These are phyloP conservation scores for Bolboschoenoplectus hybrid DNA, from an alignment of 202 grass and related monocot species.

Conservation along the genomic window DNA sequence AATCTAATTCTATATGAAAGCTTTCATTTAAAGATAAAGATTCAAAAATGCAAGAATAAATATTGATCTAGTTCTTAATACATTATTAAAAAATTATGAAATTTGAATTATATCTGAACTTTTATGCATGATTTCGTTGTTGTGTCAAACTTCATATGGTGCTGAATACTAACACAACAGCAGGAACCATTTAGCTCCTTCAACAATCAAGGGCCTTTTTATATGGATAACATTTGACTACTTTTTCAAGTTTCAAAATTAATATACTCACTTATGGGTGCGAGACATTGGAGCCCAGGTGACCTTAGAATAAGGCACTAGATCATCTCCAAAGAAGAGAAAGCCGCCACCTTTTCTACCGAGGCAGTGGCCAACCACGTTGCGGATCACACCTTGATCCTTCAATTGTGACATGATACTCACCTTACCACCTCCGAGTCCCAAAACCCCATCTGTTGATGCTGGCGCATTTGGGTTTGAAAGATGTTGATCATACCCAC, in stretches of 20 bases:
- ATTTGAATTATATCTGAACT: not conserved
- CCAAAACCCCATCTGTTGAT: conserved; percentile 72
- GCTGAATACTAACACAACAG: not conserved
- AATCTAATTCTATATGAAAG: not conserved
- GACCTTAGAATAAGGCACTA: conserved; percentile 54
- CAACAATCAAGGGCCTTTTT: not conserved
- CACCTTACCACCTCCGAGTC: conserved; percentile 68
- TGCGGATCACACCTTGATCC: conserved; percentile 70
- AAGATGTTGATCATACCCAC: conserved; percentile 87
- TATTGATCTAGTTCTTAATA: not conserved
- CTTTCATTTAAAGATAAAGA: not conserved
- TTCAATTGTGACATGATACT: conserved; percentile 80
- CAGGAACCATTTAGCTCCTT: not conserved
- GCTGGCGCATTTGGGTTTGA: conserved; percentile 43
- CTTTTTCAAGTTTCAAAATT: conserved; percentile 14
- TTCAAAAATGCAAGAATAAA: not conserved
- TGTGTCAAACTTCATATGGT: not conserved
- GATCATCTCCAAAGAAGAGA: conserved; percentile 86
- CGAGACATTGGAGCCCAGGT: conserved; percentile 69
- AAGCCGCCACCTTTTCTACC: conserved; percentile 69
- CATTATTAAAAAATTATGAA: not conserved
- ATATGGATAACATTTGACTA: conserved; percentile 12
- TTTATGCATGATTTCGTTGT: not conserved
- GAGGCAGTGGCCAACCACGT: conserved; percentile 88
- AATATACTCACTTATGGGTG: conserved; percentile 49